Evolutionary conservation across 768 basidiomycete genomes (phyloP), one percentile per base, ranked within the genome.

Genomic region (Mycena galericulata): DNA sequence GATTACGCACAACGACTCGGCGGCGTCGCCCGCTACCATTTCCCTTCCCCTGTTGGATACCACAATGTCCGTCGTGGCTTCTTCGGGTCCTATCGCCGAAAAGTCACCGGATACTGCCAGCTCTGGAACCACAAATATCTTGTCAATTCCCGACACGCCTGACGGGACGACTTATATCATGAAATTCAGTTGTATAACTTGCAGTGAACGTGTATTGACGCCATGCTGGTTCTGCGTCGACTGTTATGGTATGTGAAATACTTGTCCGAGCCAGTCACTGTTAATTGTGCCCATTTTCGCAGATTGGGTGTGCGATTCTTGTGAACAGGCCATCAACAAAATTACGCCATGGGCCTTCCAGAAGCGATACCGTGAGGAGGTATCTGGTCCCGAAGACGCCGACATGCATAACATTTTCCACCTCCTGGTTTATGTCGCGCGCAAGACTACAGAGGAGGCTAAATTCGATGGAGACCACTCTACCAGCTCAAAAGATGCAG

Each of bases 281-380:
- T 22, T 62, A 10, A 22, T 36, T n/a, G 14, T 3, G 34, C 34
- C 22, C 4, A 27, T 30, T 34, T 7, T 22, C 43, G 14, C 36
- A 64, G 57, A 45, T 34, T 69, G 68, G 68, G 57, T 69, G 1
- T 69, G 68, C 57, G 62, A 64, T 26, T 46, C 56, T 2, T 69
- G 68, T 36, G 68, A 69, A 3, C 53, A 51, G 49, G 27, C 22
- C 7, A 46, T 59, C 20, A 41, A 64, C 43, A 50, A 60, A 0
- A n/a, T 69, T 32, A 1, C 8, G 0, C 57, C 68, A 9, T 69
- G 68, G 68, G 68, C 59, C 17, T 53, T 50, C 26, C 38, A 38
- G 9, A 63, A 69, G n/a, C 56, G 49, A 14, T 54, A 69, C 18
- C 68, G 56, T 6, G 20, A 29, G 4, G 56, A 63, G 29, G 15